Base-by-base conservation (phyloP, 225 moss, liverwort and hornwort species). In the Marchantia polymorpha region DNA sequence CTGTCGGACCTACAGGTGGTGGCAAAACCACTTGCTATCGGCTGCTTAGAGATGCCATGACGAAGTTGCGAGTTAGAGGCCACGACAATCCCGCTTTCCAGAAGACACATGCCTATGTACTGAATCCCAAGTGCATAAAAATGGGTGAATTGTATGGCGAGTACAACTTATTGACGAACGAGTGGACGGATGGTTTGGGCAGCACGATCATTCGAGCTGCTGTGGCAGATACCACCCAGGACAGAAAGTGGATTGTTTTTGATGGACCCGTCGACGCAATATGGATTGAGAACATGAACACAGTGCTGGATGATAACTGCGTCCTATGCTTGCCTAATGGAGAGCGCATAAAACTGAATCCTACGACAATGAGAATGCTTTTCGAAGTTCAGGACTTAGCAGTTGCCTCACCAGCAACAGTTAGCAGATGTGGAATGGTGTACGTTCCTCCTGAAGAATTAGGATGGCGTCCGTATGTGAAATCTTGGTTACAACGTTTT, bases 401-500 rank as follows among this genome's bases (percentile, higher is more conserved):
- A 0, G 94, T 96, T 56, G 96, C 96, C 13, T 96, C 96, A 7
- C 96, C 96, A 0, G 96, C 96, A 26, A 96, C 96, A 0, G 96
- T 96, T 1, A 96, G 96, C 78, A 88, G 96, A 20, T 96, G 96
- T 81, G 96, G 96, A 48, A 96, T 96, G 96, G 96, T 96, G 0
- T 96, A 96, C 73, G 87, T 96, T 65, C 94, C 96, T 0, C 91
- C 90, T 0, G 92, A 96, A 65, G 92, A 96, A 72, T 72, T 96
- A 4, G 96, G 96, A 8, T 96, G 96, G 96, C 88, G 82, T 10
- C 94, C 96, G 0, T 96, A 89, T 77, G 94, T 94, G 3, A 81
- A 85, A 66, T 94, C 94, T 10, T 96, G 96, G 96, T 79, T 96
- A 47, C 86, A 87, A 25, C 67, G 88, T 10, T 86, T 94, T 61